phyloP scores from a whole-genome alignment of 805 yeast genomes.

The Scheffersomyces coipomensis region DNA sequence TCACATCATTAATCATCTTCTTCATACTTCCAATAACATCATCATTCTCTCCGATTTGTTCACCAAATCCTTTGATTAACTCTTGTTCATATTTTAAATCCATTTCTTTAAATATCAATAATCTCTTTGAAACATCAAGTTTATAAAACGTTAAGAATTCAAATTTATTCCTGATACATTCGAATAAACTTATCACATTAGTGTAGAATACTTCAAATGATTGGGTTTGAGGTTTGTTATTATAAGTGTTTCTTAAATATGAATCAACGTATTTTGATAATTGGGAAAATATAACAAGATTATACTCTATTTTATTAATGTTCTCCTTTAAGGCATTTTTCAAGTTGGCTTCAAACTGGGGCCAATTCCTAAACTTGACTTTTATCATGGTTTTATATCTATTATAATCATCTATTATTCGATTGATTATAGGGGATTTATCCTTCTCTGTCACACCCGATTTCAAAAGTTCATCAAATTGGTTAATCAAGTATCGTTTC shows the following conservation, averaged over 20 bases:
- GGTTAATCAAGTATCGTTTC: neutral
- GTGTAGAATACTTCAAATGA: constrained; percentile 14
- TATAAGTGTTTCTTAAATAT: constrained; percentile 16
- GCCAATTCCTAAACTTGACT: constrained; percentile 7
- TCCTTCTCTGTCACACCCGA: too few species aligned
- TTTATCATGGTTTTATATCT: constrained; percentile 10
- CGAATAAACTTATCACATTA: constrained; percentile 26
- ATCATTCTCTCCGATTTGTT: constrained; percentile 30
- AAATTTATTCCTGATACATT: constrained; percentile 29
- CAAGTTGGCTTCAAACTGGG: constrained; percentile 27
- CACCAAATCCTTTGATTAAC: constrained; percentile 21
- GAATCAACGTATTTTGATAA: constrained; percentile 32
- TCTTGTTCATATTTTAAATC: constrained; percentile 18
- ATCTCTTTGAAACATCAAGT: constrained; percentile 35
- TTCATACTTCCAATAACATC: constrained; percentile 22
- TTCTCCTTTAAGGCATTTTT: constrained; percentile 23
- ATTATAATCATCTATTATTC: constrained; percentile 12
- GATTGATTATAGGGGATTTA: neutral
- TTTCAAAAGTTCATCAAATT: too few species aligned
- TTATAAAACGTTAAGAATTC: constrained; percentile 30
- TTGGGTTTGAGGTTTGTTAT: constrained; percentile 7
- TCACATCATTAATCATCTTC: constrained; percentile 35
- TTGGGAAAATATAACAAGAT: constrained; percentile 15
- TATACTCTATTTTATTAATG: constrained; percentile 14
- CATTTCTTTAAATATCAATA: constrained; percentile 23